phyloP scores from a whole-genome alignment of 305 asterid genomes.

The Fraxinus paxiana region DNA sequence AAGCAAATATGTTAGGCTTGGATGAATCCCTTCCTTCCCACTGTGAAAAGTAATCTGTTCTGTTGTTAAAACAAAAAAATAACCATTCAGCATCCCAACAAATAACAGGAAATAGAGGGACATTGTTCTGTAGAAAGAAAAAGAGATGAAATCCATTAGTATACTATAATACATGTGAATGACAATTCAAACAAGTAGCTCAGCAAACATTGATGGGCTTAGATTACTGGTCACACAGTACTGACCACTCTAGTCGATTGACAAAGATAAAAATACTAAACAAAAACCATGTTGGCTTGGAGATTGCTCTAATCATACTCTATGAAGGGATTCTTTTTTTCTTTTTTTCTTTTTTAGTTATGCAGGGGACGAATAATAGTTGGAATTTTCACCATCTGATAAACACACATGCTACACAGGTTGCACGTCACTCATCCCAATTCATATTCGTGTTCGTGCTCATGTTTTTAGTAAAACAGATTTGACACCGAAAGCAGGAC shows the following conservation, averaged over 20 bases:
- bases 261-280: neutral
- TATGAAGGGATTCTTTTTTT: neutral
- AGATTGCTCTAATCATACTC: neutral
- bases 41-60: slow-evolving; percentile 37
- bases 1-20: slow-evolving; percentile 37
- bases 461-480: neutral
- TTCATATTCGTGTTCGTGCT: neutral
- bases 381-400: neutral
- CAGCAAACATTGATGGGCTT: neutral
- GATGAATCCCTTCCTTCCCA: slow-evolving; percentile 38
- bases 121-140: neutral
- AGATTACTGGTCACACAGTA: neutral
- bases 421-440: neutral
- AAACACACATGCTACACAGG: neutral
- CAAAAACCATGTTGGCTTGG: neutral
- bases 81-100: slow-evolving; percentile 18
- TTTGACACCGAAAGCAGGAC: neutral
- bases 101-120: slow-evolving; percentile 1
- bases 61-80: slow-evolving; percentile 28
- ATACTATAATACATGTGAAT: neutral
- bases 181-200: neutral
- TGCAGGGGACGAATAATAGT: neutral
- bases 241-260: neutral
- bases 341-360: neutral
- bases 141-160: neutral